Conservation (phyloP, 768 basidiomycete species). For the Naganishia friedmannii region DNA sequence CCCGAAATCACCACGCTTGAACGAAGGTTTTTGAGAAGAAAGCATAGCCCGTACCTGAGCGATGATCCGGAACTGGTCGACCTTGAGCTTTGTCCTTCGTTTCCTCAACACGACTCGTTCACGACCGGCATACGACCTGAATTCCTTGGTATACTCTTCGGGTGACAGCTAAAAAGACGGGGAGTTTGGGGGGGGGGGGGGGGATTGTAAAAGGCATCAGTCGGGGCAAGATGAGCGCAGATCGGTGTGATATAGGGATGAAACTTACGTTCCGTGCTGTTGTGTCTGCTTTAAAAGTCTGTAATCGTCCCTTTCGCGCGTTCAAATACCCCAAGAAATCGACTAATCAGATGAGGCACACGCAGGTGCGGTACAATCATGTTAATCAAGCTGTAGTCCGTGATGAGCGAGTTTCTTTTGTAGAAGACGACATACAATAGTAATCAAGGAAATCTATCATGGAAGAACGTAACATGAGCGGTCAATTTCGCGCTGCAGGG, state of each 20-base stretch:
- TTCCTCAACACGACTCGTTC: constrained; percentile 90
- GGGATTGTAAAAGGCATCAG: constrained; percentile 51
- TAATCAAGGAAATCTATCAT: constrained; percentile 87
- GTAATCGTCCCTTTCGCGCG: constrained; percentile 75
- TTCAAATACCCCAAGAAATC: constrained; percentile 86
- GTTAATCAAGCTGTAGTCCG: not conserved
- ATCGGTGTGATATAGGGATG: constrained; percentile 39
- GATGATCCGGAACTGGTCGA: constrained; percentile 97
- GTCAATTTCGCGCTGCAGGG: constrained; percentile 24
- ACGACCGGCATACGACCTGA: constrained; percentile 86
- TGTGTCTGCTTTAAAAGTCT: constrained; percentile 80
- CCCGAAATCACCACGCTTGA: no score
- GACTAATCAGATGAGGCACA: no score
- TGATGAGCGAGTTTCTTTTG: not conserved
- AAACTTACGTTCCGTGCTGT: constrained; percentile 58
- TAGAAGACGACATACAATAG: constrained; percentile 60
- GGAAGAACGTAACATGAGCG: not conserved
- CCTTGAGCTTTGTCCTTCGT: constrained; percentile 83
- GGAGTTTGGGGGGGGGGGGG: no score
- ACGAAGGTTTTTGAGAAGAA: not conserved
- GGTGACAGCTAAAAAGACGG: constrained; percentile 13
- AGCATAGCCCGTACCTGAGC: constrained; percentile 60
- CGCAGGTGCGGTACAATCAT: constrained; percentile 23
- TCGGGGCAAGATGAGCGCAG: no score
- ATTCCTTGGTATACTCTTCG: constrained; percentile 62